Evolutionary conservation across 2,329 filamentous ascomycete species (phyloP), one percentile per base, ranked within the genome.

Genomic region (Neocatenulostroma microsporum): DNA sequence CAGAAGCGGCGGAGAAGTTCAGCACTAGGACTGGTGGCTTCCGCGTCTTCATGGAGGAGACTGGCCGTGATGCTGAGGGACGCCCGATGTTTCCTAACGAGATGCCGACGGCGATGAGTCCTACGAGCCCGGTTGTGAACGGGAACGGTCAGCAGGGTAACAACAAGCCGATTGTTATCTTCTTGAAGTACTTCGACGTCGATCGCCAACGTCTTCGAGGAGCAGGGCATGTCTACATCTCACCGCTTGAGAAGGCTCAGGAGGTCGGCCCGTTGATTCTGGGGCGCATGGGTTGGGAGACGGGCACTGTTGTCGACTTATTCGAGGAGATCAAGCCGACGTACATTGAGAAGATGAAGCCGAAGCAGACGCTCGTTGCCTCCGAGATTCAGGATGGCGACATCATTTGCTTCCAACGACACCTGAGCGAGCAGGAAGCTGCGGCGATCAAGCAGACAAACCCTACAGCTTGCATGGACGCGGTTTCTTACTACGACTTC

Each of bases 301-400:
- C 82, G 1, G 86, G 82, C 9, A 41, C 56, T 45, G 74, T 82
- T 3, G 74, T 83, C 42, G 72, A 74, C 50, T 73, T 98, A 15
- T 96, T 80, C 66, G 91, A 98, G 65, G 91, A 98, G 67, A 96
- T 98, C 64, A 98, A 96, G 64, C 87, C 88, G 34, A 84, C 79
- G 42, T 96, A 96, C 88, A 94, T 98, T 48, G 93, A 98, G 57
- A 73, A 76, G 5, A 82, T 98, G 69, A 96, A 95, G 63, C 75
- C 81, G 0, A 96, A 94, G 65, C 79, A 86, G 55, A 86, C 87
- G 0, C 72, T 98, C 41, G 84, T 87, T 48, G 80, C 84, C 41
- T 91, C 91, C 2, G 93, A 98, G 60, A 82, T 98, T 17, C 89
- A 96, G 58, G 89, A 98, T 53, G 91, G 91, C 32, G 91, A 98